Base-by-base conservation (phyloP, 1,139 yeast genomes). In the Blastobotrys elegans region DNA sequence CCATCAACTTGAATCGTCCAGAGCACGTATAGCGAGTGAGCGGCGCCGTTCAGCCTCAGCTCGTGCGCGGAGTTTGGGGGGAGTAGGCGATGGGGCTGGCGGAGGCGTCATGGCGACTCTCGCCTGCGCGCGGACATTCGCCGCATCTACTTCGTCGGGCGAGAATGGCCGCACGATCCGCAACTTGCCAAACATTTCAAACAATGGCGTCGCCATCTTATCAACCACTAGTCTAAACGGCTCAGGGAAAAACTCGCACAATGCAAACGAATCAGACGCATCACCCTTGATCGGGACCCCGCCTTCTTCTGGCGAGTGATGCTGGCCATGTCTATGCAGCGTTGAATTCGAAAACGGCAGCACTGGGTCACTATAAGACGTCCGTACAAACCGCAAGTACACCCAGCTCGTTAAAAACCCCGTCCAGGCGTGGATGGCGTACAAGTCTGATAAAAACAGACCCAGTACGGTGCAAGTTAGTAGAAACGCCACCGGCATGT, bases 201-300 rank as follows among this genome's bases (percentile, higher is more conserved):
- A 51, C 26, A 49, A 35, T 8, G 42, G 41, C 5, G 55, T 54
- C 11, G 55, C 39, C 5, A 50, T 42, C 32, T 44, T 43, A 7
- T 72, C 69, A 43, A 87, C 66, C 32, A 76, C 59, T n/a, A 53
- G 50, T 0, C 82, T 79, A 50, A 80, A 75, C 2, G 75, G 50
- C 37, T 72, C 76, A 1, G 96, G 96, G 77, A 69, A 69, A 63
- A 89, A 87, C 55, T 84, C 85, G 35, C 82, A 80, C 55, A 89
- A 71, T 48, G 84, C 80, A 70, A 90, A 90, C 0, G 94, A 84
- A 57, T 89, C 96, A 0, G 94, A 82, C 0, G 96, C 95, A 64
- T 89, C 96, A 42, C 97, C 97, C 35, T 74, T 66, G 26, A 80
- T 65, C n/a, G 71, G 63, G n/a, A 71, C 62, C 13, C 63, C 53